phyloP scores from a whole-genome alignment of 2,329 filamentous ascomycete genomes.

The Cryphonectria japonica region DNA sequence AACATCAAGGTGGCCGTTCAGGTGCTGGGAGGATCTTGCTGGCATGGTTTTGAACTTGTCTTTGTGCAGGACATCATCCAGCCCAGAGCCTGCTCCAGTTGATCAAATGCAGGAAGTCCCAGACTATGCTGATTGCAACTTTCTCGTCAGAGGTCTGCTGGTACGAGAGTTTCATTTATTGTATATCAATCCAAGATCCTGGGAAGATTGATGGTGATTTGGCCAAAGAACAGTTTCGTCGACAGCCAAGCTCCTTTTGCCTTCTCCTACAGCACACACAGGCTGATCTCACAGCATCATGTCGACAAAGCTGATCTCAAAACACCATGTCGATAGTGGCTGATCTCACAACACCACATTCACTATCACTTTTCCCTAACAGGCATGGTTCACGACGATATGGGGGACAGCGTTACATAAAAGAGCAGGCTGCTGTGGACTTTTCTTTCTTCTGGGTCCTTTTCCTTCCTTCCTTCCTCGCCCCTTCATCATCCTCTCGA shows the following conservation, averaged over 20 bases:
- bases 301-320: neutral
- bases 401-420: too few relatives aligned
- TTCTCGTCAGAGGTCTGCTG: neutral
- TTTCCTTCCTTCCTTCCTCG: neutral
- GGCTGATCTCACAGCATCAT: neutral
- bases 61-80: neutral
- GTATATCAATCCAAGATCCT: too few relatives aligned
- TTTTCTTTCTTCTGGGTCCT: neutral
- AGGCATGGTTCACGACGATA: neutral
- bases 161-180: neutral
- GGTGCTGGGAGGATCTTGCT: neutral
- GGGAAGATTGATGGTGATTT: too few relatives aligned
- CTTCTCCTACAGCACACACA: neutral
- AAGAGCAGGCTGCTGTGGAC: neutral
- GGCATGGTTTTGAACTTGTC: neutral
- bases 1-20: neutral
- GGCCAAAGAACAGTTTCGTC: neutral
- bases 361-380: conserved; percentile 1
- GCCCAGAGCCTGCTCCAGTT: neutral
- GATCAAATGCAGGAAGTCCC: neutral
- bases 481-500: neutral
- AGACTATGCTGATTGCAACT: neutral
- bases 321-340: neutral
- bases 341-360: conserved; percentile 14
- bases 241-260: neutral